Percentiles rank a stretch among this genome's conserved stretches.
These are phyloP conservation scores for Alloascoidea africana DNA, from an alignment of 805 yeast species.

Conservation along the genomic window DNA sequence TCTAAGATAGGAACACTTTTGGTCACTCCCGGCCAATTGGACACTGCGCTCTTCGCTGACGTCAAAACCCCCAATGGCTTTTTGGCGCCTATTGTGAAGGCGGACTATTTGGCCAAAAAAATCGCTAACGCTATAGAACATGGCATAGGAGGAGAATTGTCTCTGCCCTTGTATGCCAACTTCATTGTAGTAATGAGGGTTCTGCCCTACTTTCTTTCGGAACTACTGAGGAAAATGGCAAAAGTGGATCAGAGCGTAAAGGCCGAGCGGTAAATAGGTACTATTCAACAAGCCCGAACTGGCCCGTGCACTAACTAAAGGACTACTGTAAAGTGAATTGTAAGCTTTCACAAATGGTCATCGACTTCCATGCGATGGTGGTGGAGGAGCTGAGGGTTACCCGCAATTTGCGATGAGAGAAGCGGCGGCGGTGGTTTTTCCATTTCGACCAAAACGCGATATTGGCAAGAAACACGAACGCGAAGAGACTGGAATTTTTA, in stretches of 20 bases:
- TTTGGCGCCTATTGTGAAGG: slow-evolving; percentile 60
- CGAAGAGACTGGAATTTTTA: too few species aligned
- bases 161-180: neutral
- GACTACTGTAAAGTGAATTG: too few species aligned
- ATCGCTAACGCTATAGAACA: slow-evolving; percentile 18
- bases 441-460: too few species aligned
- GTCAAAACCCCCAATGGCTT: slow-evolving; percentile 49
- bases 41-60: slow-evolving; percentile 46
- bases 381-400: too few species aligned
- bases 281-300: too few species aligned
- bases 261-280: too few species aligned
- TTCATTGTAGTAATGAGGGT: neutral
- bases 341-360: too few species aligned
- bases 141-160: neutral
- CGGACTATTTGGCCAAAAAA: slow-evolving; percentile 37
- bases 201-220: neutral
- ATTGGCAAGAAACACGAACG: too few species aligned
- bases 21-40: slow-evolving; percentile 62
- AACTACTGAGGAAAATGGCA: neutral
- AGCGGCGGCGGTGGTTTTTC: too few species aligned
- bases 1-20: slow-evolving; percentile 31
- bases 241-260: slow-evolving; percentile 11
- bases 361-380: too few species aligned
- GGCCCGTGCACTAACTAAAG: too few species aligned
- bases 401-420: too few species aligned